Base-by-base conservation (phyloP, 129 eudicot genomes). In the Silybum marianum region DNA sequence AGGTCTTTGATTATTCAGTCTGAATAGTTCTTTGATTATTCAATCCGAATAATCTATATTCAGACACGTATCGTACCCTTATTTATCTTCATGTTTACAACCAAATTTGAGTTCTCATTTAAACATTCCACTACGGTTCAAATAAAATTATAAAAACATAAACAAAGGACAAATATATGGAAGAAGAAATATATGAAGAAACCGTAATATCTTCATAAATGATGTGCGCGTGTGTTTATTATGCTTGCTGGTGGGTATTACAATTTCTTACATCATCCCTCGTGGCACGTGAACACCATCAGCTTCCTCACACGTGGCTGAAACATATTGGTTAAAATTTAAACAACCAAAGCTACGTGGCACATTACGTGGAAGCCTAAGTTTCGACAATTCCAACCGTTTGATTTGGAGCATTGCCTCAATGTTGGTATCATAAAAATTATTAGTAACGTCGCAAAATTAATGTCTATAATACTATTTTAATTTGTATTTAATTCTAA, bases 241-340 rank as follows among this genome's bases (percentile, higher is more conserved):
- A 38, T 25, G 42, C 36, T 73, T 74, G 79, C 79, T 63, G 36
- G 13, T 58, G 62, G 36, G 36, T 32, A 21, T 71, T 70, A 54
- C 16, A 70, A 13, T 70, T 51, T 32, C 26, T 51, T 71, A 14
- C 23, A 34, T 62, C 73, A 39, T 72, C 67, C 65, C 63, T 80
- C 46, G 83, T 80, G 78, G 83, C 77, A 82, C 77, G 72, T 82
- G 77, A 69, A 24, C 34, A 48, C 14, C 81, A 76, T 39, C 38
- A 3, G 32, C 11, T 1, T n/a, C 24, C 7, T 19, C 30, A 72
- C 76, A 76, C 86, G 82, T 83, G 82, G 78, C 78, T 1, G 22
- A 24, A 48, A 4, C 0, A 1, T 36, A 26, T 75, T 75, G 81
- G 63, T 34, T 13, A 13, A 9, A 44, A 22, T 75, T 14, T 21